Conservation (phyloP, 2,329 filamentous ascomycete species). For the Sordariomycetes sp. region DNA sequence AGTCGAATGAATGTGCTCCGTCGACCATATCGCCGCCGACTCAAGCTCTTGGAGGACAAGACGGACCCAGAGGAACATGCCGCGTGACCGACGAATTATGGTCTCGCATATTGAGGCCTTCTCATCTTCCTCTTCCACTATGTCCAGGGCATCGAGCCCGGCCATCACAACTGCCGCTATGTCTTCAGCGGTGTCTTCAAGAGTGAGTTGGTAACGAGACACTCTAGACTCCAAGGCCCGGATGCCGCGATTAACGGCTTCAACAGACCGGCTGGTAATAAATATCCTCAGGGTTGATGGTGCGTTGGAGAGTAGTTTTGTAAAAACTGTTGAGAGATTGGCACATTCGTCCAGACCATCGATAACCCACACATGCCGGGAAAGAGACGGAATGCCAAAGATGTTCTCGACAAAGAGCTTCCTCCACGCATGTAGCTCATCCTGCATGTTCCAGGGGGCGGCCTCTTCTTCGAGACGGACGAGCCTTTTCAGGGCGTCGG, state of each 20-base stretch:
- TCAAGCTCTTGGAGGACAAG: neutral
- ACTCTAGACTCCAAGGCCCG: neutral
- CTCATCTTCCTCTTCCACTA: neutral
- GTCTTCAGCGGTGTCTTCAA: neutral
- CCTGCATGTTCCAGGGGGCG: neutral
- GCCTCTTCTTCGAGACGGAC: neutral
- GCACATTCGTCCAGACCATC: neutral
- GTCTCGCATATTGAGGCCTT: neutral
- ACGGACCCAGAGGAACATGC: neutral
- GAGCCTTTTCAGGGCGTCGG: neutral
- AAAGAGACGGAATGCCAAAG: neutral
- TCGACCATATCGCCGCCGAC: neutral
- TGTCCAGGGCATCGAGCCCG: neutral
- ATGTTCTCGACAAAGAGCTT: neutral
- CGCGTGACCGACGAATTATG: neutral
- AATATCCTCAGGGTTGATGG: neutral
- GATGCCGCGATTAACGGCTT: neutral
- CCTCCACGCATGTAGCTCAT: neutral
- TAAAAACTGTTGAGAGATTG: neutral
- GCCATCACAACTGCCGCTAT: neutral
- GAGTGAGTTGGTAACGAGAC: neutral
- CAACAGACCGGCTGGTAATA: neutral
- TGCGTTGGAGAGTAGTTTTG: neutral
- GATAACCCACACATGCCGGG: neutral
- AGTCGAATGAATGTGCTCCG: neutral